Conservation (phyloP, 1,284 basidiomycete genomes). For the Ustilago xerochloae region DNA sequence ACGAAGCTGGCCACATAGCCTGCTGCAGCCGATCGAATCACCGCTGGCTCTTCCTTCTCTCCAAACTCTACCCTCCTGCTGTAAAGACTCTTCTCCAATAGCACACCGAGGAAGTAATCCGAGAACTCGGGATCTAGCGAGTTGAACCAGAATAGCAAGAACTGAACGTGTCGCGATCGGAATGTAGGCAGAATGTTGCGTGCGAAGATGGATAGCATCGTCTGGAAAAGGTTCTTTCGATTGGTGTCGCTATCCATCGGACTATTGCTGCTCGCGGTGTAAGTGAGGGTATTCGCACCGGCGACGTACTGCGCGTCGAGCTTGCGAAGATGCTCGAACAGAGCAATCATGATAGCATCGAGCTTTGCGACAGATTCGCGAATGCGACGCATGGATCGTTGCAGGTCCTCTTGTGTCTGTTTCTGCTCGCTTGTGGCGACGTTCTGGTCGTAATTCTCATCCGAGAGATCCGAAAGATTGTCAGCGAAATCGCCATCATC, state of each 20-base stretch:
- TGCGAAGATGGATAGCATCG: slow-evolving; percentile 90
- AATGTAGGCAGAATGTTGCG: slow-evolving; percentile 92
- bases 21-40: slow-evolving; percentile 64
- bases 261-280: slow-evolving; percentile 15
- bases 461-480: slow-evolving; percentile 71
- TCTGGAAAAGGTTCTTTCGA: slow-evolving; percentile 74
- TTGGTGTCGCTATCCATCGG: slow-evolving; percentile 44
- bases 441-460: slow-evolving; percentile 72
- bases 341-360: slow-evolving; percentile 84
- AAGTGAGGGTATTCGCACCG: slow-evolving; percentile 32
- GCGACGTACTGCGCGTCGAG: slow-evolving; percentile 50
- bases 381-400: slow-evolving; percentile 70
- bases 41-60: slow-evolving; percentile 52
- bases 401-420: slow-evolving; percentile 44
- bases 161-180: slow-evolving; percentile 96
- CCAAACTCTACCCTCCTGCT: slow-evolving; percentile 25
- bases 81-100: slow-evolving; percentile 90
- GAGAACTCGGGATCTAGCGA: slow-evolving; percentile 89
- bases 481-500: slow-evolving; percentile 50
- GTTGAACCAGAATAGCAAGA: slow-evolving; percentile 93
- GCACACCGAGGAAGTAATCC: slow-evolving; percentile 91
- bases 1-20: slow-evolving; percentile 80
- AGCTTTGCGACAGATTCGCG: slow-evolving; percentile 89
- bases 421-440: slow-evolving; percentile 31
- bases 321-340: slow-evolving; percentile 83